A percentile compares a stretch with the other conserved stretches of the same genome.
Evolutionary conservation across 2,329 filamentous ascomycete genomes (phyloP).

Genomic region (Aureobasidium sp.): DNA sequence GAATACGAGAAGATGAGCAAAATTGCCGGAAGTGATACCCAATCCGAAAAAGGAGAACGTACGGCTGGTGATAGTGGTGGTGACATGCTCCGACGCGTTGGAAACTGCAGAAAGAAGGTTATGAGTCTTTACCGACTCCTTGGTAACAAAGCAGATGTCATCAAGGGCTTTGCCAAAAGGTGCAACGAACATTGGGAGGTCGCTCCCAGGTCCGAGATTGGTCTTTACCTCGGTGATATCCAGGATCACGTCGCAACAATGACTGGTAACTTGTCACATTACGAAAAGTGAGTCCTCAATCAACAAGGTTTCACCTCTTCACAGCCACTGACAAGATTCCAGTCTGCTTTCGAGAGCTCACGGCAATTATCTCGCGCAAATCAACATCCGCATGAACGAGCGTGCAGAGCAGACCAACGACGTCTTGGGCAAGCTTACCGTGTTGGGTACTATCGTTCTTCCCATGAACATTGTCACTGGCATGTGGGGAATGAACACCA

Average conservation of each 20-base stretch:
- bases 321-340: conserved; percentile 18
- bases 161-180: conserved; percentile 96
- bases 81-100: conserved; percentile 87
- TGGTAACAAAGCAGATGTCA: conserved; percentile 96
- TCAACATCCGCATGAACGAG: conserved; percentile 98
- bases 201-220: conserved; percentile 88
- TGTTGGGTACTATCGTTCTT: conserved; percentile 91
- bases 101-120: conserved; percentile 92
- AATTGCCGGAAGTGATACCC: conserved; percentile 19
- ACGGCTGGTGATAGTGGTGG: conserved; percentile 44
- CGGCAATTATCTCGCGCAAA: conserved; percentile 96
- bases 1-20: conserved; percentile 27
- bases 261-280: conserved; percentile 92
- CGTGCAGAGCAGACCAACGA: conserved; percentile 93
- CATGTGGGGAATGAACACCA: conserved; percentile 93
- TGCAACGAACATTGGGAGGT: conserved; percentile 99
- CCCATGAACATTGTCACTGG: conserved; percentile 99
- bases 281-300: conserved; percentile 68
- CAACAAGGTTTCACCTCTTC: background rate
- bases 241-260: conserved; percentile 99
- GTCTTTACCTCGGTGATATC: conserved; percentile 95
- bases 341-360: conserved; percentile 87
- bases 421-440: conserved; percentile 87
- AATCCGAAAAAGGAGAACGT: conserved; percentile 30
- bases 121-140: conserved; percentile 91